Evolutionary conservation across 306 rosid genomes (phyloP).

Genomic region (Cicer judaicum): DNA sequence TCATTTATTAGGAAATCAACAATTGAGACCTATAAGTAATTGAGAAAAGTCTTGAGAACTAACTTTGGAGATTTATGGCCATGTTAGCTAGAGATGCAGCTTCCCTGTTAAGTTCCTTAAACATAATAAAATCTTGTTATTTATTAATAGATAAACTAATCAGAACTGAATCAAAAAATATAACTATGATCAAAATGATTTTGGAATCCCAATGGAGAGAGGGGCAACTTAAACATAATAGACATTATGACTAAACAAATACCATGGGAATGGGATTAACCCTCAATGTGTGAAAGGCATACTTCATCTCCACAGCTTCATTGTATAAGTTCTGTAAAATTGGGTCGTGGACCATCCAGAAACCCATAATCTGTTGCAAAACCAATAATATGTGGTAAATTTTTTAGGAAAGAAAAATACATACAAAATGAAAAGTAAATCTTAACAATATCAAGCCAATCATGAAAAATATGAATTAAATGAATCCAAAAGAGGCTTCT

Average conservation of each 20-base stretch:
- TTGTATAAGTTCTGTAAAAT: background rate
- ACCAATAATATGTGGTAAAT: conserved; percentile 3
- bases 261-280: background rate
- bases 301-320: background rate
- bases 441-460: background rate
- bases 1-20: background rate
- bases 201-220: background rate
- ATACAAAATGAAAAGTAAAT: background rate
- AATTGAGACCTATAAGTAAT: conserved; percentile 19
- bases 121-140: conserved; percentile 16
- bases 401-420: conserved; percentile 4
- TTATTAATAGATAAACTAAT: conserved; percentile 2
- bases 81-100: conserved; percentile 81
- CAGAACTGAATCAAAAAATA: no score
- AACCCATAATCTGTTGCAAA: background rate
- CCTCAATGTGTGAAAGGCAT: background rate
- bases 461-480: background rate
- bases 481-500: background rate
- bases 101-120: conserved; percentile 67
- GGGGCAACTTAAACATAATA: no score
- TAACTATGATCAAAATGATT: background rate
- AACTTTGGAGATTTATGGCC: conserved; percentile 66
- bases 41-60: conserved; percentile 36
- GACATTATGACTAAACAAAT: no score
- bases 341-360: background rate